Evolutionary conservation across 306 rosid species (phyloP), one percentile per base, ranked within the genome.

Genomic region (Prinsepia uniflora): DNA sequence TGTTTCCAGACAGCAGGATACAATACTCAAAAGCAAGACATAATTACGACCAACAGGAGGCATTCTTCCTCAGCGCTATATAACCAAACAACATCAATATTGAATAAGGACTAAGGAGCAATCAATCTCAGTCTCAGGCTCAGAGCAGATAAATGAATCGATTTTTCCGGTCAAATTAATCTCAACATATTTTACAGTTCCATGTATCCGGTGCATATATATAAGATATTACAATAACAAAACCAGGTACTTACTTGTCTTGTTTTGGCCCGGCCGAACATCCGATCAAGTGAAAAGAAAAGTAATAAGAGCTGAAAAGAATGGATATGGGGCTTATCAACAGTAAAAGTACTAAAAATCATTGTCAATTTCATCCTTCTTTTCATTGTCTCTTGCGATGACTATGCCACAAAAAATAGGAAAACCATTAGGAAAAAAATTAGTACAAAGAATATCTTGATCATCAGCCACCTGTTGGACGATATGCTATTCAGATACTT

Each of bases 381-480:
- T 84, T 76, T 76, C 79, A 60, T 77, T 77, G 66, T 76, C 56
- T 72, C 70, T 30, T 53, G 59, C 56, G 67, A 77, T 50, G 79
- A 72, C 83, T 86, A 95, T 40, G 99, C 99, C 89, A 95, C 97
- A 86, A 91, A 95, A 82, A 95, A 95, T 86, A 95, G 86, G 91
- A 95, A 95, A 81, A 95, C 86, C 96, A 82, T 91, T 24, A 95
- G 97, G 85, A 91, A 89, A 90, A 95, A 88, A 72, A 91, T 89
- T 60, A 95, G 72, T 75, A 95, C 92, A 86, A 95, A 95, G 96
- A 95, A 95, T 81, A 95, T 95, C 88, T 95, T 95, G 88, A 95
- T 95, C 99, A 91, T 95, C 84, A 91, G 82, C 99, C 99, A 95
- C 90, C 96, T 89, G 80, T 95, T 95, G 60, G 99, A 95, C 49